Evolutionary conservation across 306 rosid genomes (phyloP).

Genomic region (Myrica gale): DNA sequence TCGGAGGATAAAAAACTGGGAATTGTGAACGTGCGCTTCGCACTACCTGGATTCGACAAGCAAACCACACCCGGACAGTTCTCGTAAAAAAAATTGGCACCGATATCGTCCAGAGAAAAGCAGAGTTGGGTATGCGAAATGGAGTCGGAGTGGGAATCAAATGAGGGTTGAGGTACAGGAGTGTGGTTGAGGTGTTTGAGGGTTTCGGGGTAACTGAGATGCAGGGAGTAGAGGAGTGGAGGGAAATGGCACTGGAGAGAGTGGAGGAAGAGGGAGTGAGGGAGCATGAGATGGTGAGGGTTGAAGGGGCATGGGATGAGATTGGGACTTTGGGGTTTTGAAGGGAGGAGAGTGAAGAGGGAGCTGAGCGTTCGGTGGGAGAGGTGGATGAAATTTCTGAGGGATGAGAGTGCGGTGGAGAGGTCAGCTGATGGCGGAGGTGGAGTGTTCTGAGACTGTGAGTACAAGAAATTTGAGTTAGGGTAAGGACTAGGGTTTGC

Average conservation of each 20-base stretch:
- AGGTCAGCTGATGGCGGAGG: background rate
- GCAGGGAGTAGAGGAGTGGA: too few species aligned
- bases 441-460: background rate
- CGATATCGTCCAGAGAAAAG: constrained; percentile 44
- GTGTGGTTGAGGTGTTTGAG: constrained; percentile 48
- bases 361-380: constrained; percentile 37
- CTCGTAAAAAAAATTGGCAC: constrained; percentile 55
- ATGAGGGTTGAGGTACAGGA: constrained; percentile 1
- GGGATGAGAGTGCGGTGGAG: constrained; percentile 26
- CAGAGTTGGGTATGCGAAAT: constrained; percentile 46
- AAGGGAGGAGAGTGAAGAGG: constrained; percentile 32
- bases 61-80: constrained; percentile 65
- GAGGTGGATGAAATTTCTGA: constrained; percentile 39
- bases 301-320: constrained; percentile 53
- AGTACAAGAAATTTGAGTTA: background rate
- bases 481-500: background rate
- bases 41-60: constrained; percentile 32
- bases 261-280: constrained; percentile 59
- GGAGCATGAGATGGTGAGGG: constrained; percentile 56
- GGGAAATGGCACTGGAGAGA: constrained; percentile 49
- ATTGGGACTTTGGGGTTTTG: constrained; percentile 25
- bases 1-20: constrained; percentile 56
- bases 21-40: constrained; percentile 43
- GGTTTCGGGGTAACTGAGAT: too few species aligned
- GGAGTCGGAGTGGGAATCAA: constrained; percentile 26